Conservation (phyloP, 78 protist species). For the Protostelium mycophagum region DNA sequence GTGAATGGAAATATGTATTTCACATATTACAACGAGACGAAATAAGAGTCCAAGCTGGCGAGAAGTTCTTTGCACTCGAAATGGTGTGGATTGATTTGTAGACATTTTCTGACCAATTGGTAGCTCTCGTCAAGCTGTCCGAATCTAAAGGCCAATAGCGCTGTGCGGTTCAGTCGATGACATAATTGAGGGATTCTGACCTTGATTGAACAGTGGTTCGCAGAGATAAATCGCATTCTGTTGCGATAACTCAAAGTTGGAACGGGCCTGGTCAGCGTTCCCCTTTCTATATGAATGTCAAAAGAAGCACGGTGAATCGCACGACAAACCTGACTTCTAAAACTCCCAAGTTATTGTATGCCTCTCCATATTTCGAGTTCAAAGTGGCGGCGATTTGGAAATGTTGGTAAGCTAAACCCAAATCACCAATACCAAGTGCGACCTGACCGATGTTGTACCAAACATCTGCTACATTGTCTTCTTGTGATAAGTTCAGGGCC, state of each 20-base stretch:
- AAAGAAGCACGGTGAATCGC: not conserved
- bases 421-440: constrained; percentile 81
- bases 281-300: constrained; percentile 8
- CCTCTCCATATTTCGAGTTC: constrained; percentile 48
- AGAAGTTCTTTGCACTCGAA: constrained; percentile 39
- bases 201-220: constrained; percentile 68
- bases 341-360: constrained; percentile 54
- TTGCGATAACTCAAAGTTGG: constrained; percentile 27
- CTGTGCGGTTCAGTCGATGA: not conserved
- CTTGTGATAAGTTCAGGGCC: constrained; percentile 64
- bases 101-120: constrained; percentile 15
- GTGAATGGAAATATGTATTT: no score
- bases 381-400: constrained; percentile 42
- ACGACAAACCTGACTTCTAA: constrained; percentile 31
- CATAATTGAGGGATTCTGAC: no score
- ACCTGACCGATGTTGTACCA: constrained; percentile 83
- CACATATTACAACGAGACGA: constrained; percentile 14
- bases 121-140: constrained; percentile 58
- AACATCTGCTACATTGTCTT: constrained; percentile 51
- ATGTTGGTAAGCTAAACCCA: constrained; percentile 76
- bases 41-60: constrained; percentile 5
- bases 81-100: constrained; percentile 38
- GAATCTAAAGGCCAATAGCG: constrained; percentile 32
- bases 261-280: constrained; percentile 46
- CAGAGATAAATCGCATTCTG: constrained; percentile 7